Conservation (phyloP, 306 rosid genomes). For the Hippophae gyantsensis region DNA sequence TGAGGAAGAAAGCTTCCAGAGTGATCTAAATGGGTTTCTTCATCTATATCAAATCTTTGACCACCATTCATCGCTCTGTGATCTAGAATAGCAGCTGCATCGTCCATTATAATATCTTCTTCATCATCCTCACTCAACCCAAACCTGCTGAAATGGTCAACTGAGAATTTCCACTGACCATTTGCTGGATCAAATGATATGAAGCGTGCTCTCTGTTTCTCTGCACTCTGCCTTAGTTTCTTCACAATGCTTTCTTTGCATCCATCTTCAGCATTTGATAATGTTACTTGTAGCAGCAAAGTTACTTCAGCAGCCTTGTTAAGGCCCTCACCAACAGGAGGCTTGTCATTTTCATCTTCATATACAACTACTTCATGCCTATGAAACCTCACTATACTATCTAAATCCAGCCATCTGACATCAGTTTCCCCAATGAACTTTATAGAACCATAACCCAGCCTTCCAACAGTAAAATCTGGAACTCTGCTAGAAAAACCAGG, state of each 20-base stretch:
- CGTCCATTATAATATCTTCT: conserved; percentile 63
- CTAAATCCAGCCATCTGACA: conserved; percentile 48
- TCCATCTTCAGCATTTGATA: conserved; percentile 26
- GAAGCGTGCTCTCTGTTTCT: conserved; percentile 72
- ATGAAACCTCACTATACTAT: conserved; percentile 47
- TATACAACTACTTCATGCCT: conserved; percentile 75
- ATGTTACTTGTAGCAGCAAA: conserved; percentile 38
- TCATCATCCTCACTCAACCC: conserved; percentile 85
- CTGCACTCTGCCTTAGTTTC: conserved; percentile 38
- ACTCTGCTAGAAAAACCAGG: conserved; percentile 66
- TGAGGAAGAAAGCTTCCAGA: conserved; percentile 58
- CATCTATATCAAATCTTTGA: conserved; percentile 45
- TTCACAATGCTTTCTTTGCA: conserved; percentile 26
- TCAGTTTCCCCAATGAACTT: conserved; percentile 63
- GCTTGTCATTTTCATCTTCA: conserved; percentile 57
- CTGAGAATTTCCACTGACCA: conserved; percentile 78
- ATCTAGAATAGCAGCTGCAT: conserved; percentile 30
- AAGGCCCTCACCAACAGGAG: conserved; percentile 67
- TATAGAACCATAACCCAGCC: conserved; percentile 65
- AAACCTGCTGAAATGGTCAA: conserved; percentile 87
- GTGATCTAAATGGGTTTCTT: conserved; percentile 31
- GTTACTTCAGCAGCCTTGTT: conserved; percentile 93
- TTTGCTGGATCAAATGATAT: conserved; percentile 53
- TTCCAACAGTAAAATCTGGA: conserved; percentile 65
- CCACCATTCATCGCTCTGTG: conserved; percentile 29